Conservation (phyloP, 805 yeast genomes). For the Lipomyces oligophaga region DNA sequence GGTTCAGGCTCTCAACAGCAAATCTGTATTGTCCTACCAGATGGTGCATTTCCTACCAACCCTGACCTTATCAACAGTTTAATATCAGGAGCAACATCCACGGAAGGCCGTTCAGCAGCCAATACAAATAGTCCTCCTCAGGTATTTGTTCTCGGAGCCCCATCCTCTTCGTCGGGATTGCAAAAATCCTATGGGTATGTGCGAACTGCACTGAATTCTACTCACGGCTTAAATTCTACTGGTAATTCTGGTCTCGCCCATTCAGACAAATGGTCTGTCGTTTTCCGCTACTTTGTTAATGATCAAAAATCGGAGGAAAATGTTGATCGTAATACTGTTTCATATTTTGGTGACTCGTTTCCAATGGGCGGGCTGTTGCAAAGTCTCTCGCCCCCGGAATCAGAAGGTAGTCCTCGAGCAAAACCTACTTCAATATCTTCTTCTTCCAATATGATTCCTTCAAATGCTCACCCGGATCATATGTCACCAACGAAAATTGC, state of each 20-base stretch:
- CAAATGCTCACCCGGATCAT: constrained; percentile 4
- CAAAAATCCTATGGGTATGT: background rate
- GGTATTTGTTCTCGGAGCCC: background rate
- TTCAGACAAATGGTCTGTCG: constrained; percentile 5
- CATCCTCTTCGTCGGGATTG: background rate
- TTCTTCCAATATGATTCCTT: background rate
- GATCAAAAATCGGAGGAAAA: background rate
- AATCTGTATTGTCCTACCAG: constrained; percentile 5
- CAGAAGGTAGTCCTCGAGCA: background rate
- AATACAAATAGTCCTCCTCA: background rate
- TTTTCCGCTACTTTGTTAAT: constrained; percentile 5
- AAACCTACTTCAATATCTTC: constrained; percentile 4
- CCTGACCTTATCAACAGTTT: background rate
- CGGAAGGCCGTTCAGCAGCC: background rate
- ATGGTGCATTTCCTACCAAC: background rate
- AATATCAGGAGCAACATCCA: background rate
- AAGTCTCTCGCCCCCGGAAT: background rate
- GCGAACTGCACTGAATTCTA: background rate
- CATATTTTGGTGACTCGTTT: constrained; percentile 15
- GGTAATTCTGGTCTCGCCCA: too few relatives aligned
- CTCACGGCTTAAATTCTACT: background rate
- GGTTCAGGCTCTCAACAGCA: background rate
- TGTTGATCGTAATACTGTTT: constrained; percentile 1
- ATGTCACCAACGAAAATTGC: constrained; percentile 12
- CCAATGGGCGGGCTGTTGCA: constrained; percentile 12